phyloP scores from a whole-genome alignment of 495 filamentous ascomycete species.

The Aspergillus indologenus region DNA sequence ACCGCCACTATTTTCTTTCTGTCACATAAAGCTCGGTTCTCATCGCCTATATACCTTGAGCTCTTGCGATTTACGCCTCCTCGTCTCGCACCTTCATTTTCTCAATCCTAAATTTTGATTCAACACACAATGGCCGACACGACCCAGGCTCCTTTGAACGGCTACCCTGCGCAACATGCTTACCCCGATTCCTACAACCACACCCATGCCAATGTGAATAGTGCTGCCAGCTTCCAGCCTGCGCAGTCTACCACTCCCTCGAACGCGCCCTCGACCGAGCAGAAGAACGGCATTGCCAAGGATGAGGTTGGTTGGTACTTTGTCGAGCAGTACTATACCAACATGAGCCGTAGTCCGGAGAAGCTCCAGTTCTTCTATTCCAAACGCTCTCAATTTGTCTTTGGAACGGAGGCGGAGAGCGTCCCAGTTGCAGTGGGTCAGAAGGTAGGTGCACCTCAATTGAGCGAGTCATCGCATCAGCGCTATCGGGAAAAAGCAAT shows the following conservation, averaged over 20 bases:
- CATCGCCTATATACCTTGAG: constrained; percentile 11
- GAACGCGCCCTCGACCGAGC: constrained; percentile 38
- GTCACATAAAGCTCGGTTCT: constrained; percentile 10
- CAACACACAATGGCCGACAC: constrained; percentile 44
- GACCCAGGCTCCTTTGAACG: constrained; percentile 44
- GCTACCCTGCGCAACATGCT: constrained; percentile 42
- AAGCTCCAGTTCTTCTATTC: constrained; percentile 89
- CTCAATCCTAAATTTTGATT: constrained; percentile 16
- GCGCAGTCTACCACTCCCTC: constrained; percentile 44
- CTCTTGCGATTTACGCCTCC: constrained; percentile 13
- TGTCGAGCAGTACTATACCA: constrained; percentile 98
- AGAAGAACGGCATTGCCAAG: constrained; percentile 55
- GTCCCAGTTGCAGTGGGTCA: constrained; percentile 79
- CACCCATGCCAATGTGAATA: constrained; percentile 34
- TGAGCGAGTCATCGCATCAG: background rate
- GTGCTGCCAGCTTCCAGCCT: constrained; percentile 43
- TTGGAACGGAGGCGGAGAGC: constrained; percentile 82
- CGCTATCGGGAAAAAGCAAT: background rate
- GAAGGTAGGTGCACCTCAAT: constrained; percentile 56
- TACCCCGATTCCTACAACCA: constrained; percentile 42
- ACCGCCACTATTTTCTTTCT: background rate
- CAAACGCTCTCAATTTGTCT: constrained; percentile 78
- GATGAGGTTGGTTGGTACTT: constrained; percentile 99
- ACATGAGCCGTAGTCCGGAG: constrained; percentile 87
- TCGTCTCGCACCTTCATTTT: constrained; percentile 8